Evolutionary conservation across 2,329 filamentous ascomycete genomes (phyloP).

Genomic region (Thelonectria blattea): DNA sequence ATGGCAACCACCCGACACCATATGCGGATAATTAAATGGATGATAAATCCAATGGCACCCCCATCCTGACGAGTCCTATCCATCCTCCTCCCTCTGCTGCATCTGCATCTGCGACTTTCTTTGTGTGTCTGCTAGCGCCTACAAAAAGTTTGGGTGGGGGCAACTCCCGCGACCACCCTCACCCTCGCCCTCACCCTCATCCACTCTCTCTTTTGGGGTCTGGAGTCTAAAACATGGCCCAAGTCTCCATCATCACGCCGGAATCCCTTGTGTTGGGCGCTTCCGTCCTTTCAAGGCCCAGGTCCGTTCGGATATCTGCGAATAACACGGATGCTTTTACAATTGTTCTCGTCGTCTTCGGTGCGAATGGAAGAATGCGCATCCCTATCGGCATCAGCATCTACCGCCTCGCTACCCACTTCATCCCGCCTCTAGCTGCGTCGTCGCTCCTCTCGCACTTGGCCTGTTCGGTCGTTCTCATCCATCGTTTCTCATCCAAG

Average conservation of each 20-base stretch:
- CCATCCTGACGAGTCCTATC: too few relatives aligned
- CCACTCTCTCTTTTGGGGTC: constrained; percentile 1
- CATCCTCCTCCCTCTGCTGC: too few relatives aligned
- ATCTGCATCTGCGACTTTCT: neutral
- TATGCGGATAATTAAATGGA: too few relatives aligned
- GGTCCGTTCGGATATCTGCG: too few relatives aligned
- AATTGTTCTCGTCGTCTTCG: neutral
- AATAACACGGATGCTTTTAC: neutral
- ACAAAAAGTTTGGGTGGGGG: constrained; percentile 10
- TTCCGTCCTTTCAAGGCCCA: too few relatives aligned
- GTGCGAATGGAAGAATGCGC: too few relatives aligned
- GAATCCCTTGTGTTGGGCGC: too few relatives aligned
- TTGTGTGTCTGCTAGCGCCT: constrained; percentile 11
- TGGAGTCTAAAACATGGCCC: neutral
- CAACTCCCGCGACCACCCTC: constrained; percentile 6
- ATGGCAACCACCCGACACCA: too few relatives aligned
- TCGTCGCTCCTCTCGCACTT: constrained; percentile 1
- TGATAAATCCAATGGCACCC: too few relatives aligned
- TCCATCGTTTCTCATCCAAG: constrained; percentile 5
- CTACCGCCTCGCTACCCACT: constrained; percentile 1
- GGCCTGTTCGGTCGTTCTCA: neutral
- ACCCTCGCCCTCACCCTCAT: neutral
- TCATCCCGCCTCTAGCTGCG: neutral
- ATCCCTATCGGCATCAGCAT: neutral
- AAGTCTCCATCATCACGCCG: neutral